Evolutionary conservation across 2,329 filamentous ascomycete genomes (phyloP).

Genomic region (Chlorencoelia australis): DNA sequence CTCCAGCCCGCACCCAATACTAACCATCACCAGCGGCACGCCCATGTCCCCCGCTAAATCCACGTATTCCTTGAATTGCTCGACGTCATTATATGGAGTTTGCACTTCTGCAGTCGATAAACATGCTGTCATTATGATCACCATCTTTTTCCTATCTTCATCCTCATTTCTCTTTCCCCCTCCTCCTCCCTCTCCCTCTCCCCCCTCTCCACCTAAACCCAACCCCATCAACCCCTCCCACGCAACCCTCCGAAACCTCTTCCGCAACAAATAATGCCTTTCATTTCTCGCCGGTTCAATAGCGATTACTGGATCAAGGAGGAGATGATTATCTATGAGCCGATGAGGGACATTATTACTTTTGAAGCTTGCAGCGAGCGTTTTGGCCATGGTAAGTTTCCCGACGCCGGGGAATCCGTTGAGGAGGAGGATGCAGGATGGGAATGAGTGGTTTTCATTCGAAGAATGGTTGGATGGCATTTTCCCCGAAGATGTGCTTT

Average conservation of each 20-base stretch:
- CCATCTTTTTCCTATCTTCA: not conserved
- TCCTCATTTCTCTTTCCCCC: not conserved
- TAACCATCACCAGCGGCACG: not conserved
- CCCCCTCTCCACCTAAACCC: not conserved
- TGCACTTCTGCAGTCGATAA: too few relatives aligned
- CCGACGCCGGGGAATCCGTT: too few relatives aligned
- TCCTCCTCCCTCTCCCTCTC: not conserved
- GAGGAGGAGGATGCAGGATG: too few relatives aligned
- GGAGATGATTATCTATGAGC: slow-evolving; percentile 6
- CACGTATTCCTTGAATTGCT: not conserved
- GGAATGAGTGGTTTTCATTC: too few relatives aligned
- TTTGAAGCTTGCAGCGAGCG: too few relatives aligned
- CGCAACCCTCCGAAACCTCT: not conserved
- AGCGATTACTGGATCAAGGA: not conserved
- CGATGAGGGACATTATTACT: too few relatives aligned
- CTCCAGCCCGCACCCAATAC: not conserved
- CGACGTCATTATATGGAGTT: not conserved
- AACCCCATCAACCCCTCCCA: not conserved
- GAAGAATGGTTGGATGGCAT: too few relatives aligned
- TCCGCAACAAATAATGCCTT: not conserved
- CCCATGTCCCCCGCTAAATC: not conserved
- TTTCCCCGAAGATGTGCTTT: too few relatives aligned
- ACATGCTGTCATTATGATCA: too few relatives aligned
- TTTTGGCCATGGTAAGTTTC: too few relatives aligned
- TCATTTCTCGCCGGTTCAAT: not conserved